phyloP scores from a whole-genome alignment of 2,329 filamentous ascomycete genomes.

The Fusarium nanum region DNA sequence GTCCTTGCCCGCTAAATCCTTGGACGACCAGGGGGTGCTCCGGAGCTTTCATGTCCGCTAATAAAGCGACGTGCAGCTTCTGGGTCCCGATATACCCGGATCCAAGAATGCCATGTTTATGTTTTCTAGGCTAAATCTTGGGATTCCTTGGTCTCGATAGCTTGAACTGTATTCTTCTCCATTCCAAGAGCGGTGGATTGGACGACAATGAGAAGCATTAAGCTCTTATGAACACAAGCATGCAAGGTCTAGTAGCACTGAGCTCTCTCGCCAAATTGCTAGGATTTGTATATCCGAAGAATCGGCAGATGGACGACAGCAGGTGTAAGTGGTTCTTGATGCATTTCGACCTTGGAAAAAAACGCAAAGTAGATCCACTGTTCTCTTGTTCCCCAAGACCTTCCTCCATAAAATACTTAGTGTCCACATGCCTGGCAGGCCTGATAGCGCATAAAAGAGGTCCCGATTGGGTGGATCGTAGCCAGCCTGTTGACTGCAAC shows the following conservation, averaged over 20 bases:
- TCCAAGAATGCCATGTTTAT: slow-evolving; percentile 26
- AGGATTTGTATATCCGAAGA: neutral
- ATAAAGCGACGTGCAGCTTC: slow-evolving; percentile 21
- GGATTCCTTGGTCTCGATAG: neutral
- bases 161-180: neutral
- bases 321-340: neutral
- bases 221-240: neutral
- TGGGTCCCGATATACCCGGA: slow-evolving; percentile 27
- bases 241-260: neutral
- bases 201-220: neutral
- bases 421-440: neutral
- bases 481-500: neutral
- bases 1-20: slow-evolving; percentile 17
- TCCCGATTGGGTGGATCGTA: neutral
- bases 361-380: neutral
- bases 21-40: neutral
- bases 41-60: slow-evolving; percentile 35
- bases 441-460: neutral
- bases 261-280: neutral
- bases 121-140: neutral
- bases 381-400: neutral
- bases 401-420: neutral
- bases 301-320: neutral
- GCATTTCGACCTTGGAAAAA: neutral
- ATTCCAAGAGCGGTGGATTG: neutral